Percentiles rank a stretch among this genome's conserved stretches.
Conservation (phyloP, 352 stramenopile genomes). For the Pythium diclinum region DNA sequence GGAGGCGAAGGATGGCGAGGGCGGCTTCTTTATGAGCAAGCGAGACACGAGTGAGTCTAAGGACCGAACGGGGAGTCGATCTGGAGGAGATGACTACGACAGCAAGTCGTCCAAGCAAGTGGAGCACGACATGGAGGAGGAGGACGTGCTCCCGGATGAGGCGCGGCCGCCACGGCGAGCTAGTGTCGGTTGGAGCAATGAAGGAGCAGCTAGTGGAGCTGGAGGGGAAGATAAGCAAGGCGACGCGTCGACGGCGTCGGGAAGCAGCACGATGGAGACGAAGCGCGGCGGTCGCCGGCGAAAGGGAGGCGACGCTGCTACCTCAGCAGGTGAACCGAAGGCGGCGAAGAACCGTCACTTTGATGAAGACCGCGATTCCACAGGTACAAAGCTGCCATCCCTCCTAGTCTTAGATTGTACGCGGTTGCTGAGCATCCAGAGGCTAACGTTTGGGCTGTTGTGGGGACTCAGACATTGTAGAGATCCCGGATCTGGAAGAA, state of each 20-base stretch:
- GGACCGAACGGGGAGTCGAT: slow-evolving; percentile 8
- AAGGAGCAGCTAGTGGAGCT: slow-evolving; percentile 10
- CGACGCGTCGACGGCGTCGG: slow-evolving; percentile 22
- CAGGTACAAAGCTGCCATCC: slow-evolving; percentile 20
- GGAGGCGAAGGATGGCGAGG: slow-evolving; percentile 22
- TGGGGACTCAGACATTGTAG: slow-evolving; percentile 54
- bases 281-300: slow-evolving; percentile 57
- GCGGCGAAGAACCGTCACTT: slow-evolving; percentile 64
- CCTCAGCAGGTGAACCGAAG: slow-evolving; percentile 35
- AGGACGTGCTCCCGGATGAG: slow-evolving; percentile 41
- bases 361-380: slow-evolving; percentile 64
- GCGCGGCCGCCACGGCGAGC: slow-evolving; percentile 50
- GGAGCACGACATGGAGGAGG: slow-evolving; percentile 42
- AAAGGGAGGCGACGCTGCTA: slow-evolving; percentile 43
- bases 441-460: neutral
- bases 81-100: slow-evolving; percentile 15
- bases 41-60: slow-evolving; percentile 16
- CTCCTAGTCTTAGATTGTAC: neutral
- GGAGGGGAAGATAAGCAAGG: slow-evolving; percentile 27
- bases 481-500: slow-evolving; percentile 80
- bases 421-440: neutral
- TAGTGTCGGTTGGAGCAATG: slow-evolving; percentile 63
- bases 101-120: slow-evolving; percentile 18
- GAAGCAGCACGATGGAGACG: slow-evolving; percentile 27
- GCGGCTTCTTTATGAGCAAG: slow-evolving; percentile 27